These are phyloP conservation scores for Amesomyces nigricolor DNA, from an alignment of 2,329 filamentous ascomycete species.

Conservation along the genomic window DNA sequence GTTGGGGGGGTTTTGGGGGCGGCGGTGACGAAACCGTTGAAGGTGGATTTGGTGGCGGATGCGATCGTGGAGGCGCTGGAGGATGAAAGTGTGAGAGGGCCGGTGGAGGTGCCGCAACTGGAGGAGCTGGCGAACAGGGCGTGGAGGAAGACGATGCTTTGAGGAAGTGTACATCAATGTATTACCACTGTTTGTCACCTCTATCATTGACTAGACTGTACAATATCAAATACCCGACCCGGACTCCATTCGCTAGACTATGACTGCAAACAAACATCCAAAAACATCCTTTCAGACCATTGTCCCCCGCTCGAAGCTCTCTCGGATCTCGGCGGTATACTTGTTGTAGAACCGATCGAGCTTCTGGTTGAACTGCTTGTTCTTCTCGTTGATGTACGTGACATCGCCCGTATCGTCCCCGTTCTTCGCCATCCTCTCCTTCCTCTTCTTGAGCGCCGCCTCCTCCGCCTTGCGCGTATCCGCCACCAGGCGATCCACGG, in stretches of 20 bases:
- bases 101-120: slow-evolving; percentile 72
- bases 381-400: slow-evolving; percentile 99
- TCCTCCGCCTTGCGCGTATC: slow-evolving; percentile 89
- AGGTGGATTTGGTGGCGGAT: slow-evolving; percentile 81
- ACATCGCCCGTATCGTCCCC: slow-evolving; percentile 80
- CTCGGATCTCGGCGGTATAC: slow-evolving; percentile 93
- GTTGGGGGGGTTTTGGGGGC: slow-evolving; percentile 74
- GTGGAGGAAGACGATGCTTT: slow-evolving; percentile 91
- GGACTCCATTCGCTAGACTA: slow-evolving; percentile 17
- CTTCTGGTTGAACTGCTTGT: slow-evolving; percentile 99
- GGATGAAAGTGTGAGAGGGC: slow-evolving; percentile 66
- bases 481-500: slow-evolving; percentile 78
- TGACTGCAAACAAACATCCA: background rate
- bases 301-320: slow-evolving; percentile 95
- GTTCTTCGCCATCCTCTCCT: slow-evolving; percentile 68
- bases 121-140: slow-evolving; percentile 73
- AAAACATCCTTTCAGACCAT: slow-evolving; percentile 63
- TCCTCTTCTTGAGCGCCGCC: slow-evolving; percentile 75
- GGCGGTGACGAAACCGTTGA: slow-evolving; percentile 71
- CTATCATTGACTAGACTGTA: slow-evolving; percentile 31
- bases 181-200: slow-evolving; percentile 10
- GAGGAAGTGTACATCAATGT: slow-evolving; percentile 25
- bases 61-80: slow-evolving; percentile 82
- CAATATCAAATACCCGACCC: slow-evolving; percentile 14
- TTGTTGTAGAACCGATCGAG: slow-evolving; percentile 95